Conservation (phyloP, 2,329 filamentous ascomycete species). For the Epichloe uncinata region DNA sequence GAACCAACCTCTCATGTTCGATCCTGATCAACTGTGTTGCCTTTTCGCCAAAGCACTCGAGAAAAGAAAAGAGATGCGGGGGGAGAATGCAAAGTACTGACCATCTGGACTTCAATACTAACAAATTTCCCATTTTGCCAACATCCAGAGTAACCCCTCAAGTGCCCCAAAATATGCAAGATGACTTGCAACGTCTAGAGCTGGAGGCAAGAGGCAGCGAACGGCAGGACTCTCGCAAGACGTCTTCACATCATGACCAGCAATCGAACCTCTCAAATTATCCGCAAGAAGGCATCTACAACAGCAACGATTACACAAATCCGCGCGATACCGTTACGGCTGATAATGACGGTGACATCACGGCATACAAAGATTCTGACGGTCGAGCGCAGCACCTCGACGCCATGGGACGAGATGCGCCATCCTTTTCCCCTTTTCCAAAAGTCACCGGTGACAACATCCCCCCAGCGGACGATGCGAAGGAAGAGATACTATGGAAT, state of each 20-base stretch:
- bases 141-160: conserved; percentile 73
- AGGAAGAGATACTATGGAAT: conserved; percentile 78
- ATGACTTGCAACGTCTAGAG: conserved; percentile 84
- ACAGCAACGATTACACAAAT: conserved; percentile 1
- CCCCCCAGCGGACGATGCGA: conserved; percentile 89
- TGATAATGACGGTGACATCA: conserved; percentile 24
- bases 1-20: background rate
- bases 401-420: conserved; percentile 40
- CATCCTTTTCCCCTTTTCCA: conserved; percentile 86
- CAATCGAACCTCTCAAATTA: conserved; percentile 31
- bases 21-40: too few relatives aligned
- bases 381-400: conserved; percentile 23
- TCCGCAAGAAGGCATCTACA: conserved; percentile 14
- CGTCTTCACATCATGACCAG: conserved; percentile 24
- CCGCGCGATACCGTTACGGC: conserved; percentile 13
- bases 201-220: conserved; percentile 50
- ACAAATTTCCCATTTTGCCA: conserved; percentile 18
- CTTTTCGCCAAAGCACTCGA: background rate
- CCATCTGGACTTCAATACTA: conserved; percentile 22
- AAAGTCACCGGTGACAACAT: conserved; percentile 78
- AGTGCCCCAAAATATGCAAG: conserved; percentile 92
- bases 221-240: conserved; percentile 19
- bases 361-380: conserved; percentile 25
- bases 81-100: background rate
- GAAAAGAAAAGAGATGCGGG: background rate